Percentiles rank a stretch among this genome's conserved stretches.
These are phyloP conservation scores for Coemansia aciculifera DNA, from an alignment of 192 early-diverging fungal species.

Conservation along the genomic window DNA sequence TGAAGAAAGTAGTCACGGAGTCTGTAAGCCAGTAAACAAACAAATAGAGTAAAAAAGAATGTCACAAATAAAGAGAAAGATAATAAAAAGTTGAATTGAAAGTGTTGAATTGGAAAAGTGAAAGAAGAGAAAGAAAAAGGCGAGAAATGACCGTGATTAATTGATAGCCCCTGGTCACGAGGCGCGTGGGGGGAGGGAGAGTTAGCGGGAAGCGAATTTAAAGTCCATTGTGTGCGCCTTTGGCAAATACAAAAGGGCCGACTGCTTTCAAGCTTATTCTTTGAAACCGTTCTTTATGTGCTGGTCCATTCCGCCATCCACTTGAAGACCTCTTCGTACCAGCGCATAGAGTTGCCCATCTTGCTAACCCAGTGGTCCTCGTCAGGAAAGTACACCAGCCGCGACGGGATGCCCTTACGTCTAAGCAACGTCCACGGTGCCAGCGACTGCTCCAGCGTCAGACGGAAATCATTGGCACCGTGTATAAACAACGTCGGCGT, in stretches of 20 bases:
- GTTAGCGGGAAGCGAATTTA: not conserved
- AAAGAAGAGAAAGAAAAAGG: conserved; percentile 4
- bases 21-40: not conserved
- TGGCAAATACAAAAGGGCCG: not conserved
- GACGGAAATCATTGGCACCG: conserved; percentile 69
- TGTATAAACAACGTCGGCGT: conserved; percentile 83
- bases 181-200: not conserved
- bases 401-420: conserved; percentile 66
- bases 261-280: not conserved
- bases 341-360: conserved; percentile 70
- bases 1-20: conserved; percentile 4
- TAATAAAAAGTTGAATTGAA: not conserved
- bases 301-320: conserved; percentile 56
- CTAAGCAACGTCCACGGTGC: conserved; percentile 75
- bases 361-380: conserved; percentile 76
- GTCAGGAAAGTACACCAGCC: conserved; percentile 75
- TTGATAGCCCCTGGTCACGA: not conserved
- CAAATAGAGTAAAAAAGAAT: conserved; percentile 4
- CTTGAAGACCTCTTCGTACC: conserved; percentile 69
- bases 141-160: not conserved
- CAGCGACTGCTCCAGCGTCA: conserved; percentile 70
- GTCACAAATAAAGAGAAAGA: not conserved
- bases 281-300: not conserved
- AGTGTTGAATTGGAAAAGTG: not conserved
- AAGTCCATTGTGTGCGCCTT: not conserved